Evolutionary conservation across 768 basidiomycete species (phyloP).

Genomic region (Pleurotus citrinopileatus): DNA sequence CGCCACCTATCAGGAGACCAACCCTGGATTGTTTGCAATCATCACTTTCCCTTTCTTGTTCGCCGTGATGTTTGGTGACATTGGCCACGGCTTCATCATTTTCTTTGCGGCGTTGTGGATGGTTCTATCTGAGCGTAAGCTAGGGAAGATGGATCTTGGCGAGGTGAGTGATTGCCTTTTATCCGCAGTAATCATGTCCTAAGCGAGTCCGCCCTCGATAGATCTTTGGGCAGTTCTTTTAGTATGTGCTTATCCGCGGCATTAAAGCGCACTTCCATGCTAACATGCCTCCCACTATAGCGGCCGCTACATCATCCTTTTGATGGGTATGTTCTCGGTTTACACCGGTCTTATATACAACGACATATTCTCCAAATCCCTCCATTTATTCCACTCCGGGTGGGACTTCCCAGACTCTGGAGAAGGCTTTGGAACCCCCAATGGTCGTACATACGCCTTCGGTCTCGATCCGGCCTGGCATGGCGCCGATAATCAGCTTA

Average conservation of each 20-base stretch:
- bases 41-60: constrained; percentile 98
- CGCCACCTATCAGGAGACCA: constrained; percentile 93
- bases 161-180: constrained; percentile 47
- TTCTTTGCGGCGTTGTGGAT: constrained; percentile 74
- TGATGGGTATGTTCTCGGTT: constrained; percentile 97
- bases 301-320: constrained; percentile 95
- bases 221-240: constrained; percentile 91
- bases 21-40: constrained; percentile 91
- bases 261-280: constrained; percentile 2
- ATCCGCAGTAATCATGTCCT: background rate
- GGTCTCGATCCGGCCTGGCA: constrained; percentile 97
- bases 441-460: constrained; percentile 81
- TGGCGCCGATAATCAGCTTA: constrained; percentile 83
- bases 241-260: constrained; percentile 48
- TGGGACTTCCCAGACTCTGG: constrained; percentile 69
- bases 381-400: constrained; percentile 84
- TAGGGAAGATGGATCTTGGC: constrained; percentile 69
- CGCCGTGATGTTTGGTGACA: constrained; percentile 99
- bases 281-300: constrained; percentile 36
- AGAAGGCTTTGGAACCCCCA: constrained; percentile 49
- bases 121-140: constrained; percentile 82
- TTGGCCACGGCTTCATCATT: constrained; percentile 91
- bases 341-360: constrained; percentile 99
- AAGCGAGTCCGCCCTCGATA: constrained; percentile 24
- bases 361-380: constrained; percentile 94